Percentiles rank a stretch among this genome's conserved stretches.
Conservation (phyloP, 2,329 filamentous ascomycete genomes). For the Fusarium concolor region DNA sequence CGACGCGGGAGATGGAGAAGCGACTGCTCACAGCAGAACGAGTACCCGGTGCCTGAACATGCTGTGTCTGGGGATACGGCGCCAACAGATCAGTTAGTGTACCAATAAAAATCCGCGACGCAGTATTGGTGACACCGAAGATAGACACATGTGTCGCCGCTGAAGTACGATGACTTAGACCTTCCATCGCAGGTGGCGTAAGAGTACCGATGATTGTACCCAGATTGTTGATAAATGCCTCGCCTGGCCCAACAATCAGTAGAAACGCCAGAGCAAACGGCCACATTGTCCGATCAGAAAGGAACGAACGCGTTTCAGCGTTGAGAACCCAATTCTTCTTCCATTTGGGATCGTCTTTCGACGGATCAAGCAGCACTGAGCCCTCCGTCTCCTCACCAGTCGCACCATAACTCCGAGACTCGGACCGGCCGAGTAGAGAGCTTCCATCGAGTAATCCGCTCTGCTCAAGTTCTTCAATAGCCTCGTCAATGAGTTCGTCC, state of each 20-base stretch:
- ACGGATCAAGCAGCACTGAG: slow-evolving; percentile 54
- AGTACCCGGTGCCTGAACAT: slow-evolving; percentile 59
- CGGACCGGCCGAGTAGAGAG: slow-evolving; percentile 72
- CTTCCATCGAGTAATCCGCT: slow-evolving; percentile 85
- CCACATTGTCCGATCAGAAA: slow-evolving; percentile 95
- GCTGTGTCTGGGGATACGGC: slow-evolving; percentile 70
- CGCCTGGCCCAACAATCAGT: slow-evolving; percentile 92
- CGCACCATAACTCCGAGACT: slow-evolving; percentile 70
- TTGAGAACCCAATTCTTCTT: slow-evolving; percentile 95
- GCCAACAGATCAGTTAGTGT: slow-evolving; percentile 90
- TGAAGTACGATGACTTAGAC: slow-evolving; percentile 62
- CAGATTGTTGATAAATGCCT: slow-evolving; percentile 97
- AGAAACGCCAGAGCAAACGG: slow-evolving; percentile 91
- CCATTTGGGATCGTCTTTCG: slow-evolving; percentile 63
- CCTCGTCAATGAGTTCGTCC: slow-evolving; percentile 87
- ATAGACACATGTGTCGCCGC: slow-evolving; percentile 92
- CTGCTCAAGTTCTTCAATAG: slow-evolving; percentile 89
- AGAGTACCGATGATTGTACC: slow-evolving; percentile 93
- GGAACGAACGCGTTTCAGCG: slow-evolving; percentile 86
- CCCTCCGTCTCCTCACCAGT: slow-evolving; percentile 62
- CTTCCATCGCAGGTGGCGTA: slow-evolving; percentile 67
- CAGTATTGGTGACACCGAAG: slow-evolving; percentile 87
- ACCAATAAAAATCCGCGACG: slow-evolving; percentile 90
- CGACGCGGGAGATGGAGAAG: slow-evolving; percentile 79
- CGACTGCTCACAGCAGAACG: slow-evolving; percentile 49